phyloP scores from a whole-genome alignment of 768 basidiomycete species.

The Leucosporidium scottii region DNA sequence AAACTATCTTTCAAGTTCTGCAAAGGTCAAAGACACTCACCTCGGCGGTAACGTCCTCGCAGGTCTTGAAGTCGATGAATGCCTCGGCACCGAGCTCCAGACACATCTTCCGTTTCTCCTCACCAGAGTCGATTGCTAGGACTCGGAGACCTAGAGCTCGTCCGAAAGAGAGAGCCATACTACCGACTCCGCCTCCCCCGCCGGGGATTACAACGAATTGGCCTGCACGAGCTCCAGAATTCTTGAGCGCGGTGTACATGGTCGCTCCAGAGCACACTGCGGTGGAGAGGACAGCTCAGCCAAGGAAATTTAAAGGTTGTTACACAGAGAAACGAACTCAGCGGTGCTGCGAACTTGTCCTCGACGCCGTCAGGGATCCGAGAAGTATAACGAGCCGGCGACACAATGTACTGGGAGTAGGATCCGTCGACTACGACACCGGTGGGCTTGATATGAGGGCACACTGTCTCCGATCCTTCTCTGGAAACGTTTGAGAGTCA shows the following conservation, averaged over 20 bases:
- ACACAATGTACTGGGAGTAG: constrained; percentile 52
- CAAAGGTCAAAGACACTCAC: too few relatives aligned
- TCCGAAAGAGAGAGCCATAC: constrained; percentile 65
- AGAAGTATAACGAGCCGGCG: constrained; percentile 62
- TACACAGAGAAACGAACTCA: constrained; percentile 52
- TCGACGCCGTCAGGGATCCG: constrained; percentile 59
- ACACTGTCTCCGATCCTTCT: too few relatives aligned
- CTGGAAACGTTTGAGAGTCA: too few relatives aligned
- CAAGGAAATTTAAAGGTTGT: too few relatives aligned
- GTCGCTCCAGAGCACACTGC: constrained; percentile 52
- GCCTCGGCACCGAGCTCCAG: constrained; percentile 59
- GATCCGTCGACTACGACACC: constrained; percentile 72
- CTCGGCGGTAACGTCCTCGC: constrained; percentile 58
- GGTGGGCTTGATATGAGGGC: constrained; percentile 41
- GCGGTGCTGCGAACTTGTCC: constrained; percentile 55
- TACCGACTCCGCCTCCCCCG: constrained; percentile 46
- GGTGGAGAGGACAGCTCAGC: background rate
- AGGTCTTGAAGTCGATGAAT: constrained; percentile 63
- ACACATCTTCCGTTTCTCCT: constrained; percentile 60
- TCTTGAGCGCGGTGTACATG: constrained; percentile 74
- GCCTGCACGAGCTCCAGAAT: constrained; percentile 57
- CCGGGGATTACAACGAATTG: constrained; percentile 55
- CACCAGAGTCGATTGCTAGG: constrained; percentile 70
- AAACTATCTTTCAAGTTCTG: too few relatives aligned
- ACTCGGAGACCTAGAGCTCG: constrained; percentile 66